Percentiles rank a stretch among this genome's conserved stretches.
Conservation (phyloP, 768 basidiomycete genomes). For the Lentinula guzmanii region DNA sequence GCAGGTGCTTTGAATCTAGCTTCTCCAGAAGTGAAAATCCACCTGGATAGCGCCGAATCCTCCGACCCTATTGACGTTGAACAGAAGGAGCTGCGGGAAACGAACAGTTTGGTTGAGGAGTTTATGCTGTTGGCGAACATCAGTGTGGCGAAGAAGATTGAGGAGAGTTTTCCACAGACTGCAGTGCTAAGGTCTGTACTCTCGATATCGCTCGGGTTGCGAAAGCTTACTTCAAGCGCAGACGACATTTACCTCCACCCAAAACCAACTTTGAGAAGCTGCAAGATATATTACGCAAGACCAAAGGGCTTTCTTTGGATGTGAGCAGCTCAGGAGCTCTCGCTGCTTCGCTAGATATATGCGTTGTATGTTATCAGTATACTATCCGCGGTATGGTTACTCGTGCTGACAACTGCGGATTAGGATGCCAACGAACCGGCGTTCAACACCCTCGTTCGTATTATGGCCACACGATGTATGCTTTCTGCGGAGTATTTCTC, state of each 20-base stretch:
- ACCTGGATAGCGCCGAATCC: slow-evolving; percentile 88
- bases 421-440: slow-evolving; percentile 81
- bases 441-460: slow-evolving; percentile 96
- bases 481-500: slow-evolving; percentile 97
- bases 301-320: slow-evolving; percentile 77
- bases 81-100: slow-evolving; percentile 88
- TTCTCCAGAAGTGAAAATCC: slow-evolving; percentile 97
- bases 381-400: slow-evolving; percentile 1
- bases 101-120: slow-evolving; percentile 95
- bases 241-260: slow-evolving; percentile 90
- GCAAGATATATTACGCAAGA: slow-evolving; percentile 85
- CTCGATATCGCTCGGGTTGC: background rate
- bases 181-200: slow-evolving; percentile 72
- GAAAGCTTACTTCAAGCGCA: slow-evolving; percentile 20
- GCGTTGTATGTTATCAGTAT: slow-evolving; percentile 51
- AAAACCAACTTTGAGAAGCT: slow-evolving; percentile 92
- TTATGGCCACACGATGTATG: slow-evolving; percentile 99
- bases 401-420: background rate
- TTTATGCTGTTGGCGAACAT: slow-evolving; percentile 99
- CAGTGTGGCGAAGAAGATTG: slow-evolving; percentile 86
- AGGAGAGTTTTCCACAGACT: slow-evolving; percentile 93
- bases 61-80: slow-evolving; percentile 97
- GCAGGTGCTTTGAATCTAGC: slow-evolving; percentile 98
- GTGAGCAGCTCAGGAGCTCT: slow-evolving; percentile 89
- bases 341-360: slow-evolving; percentile 82